Evolutionary conservation across 352 stramenopile species (phyloP).

Genomic region (Pythium aquatile): DNA sequence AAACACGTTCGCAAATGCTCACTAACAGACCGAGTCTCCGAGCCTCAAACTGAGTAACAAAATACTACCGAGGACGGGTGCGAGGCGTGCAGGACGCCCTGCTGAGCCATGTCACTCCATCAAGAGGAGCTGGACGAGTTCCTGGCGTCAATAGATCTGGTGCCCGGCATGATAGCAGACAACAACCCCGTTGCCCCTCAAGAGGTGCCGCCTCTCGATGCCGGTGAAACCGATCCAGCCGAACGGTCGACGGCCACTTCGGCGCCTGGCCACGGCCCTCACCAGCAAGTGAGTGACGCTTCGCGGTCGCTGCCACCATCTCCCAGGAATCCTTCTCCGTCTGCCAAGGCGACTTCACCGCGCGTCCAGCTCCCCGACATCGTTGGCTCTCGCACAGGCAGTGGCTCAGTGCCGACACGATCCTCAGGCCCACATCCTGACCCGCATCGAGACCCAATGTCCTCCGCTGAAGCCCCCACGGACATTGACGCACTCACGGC

Average conservation of each 20-base stretch:
- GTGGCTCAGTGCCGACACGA: not conserved
- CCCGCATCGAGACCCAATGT: not conserved
- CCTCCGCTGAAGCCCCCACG: not conserved
- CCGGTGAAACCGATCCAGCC: not conserved
- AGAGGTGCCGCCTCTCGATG: not conserved
- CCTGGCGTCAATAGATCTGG: slow-evolving; percentile 19
- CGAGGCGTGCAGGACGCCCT: not conserved
- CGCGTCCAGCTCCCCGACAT: not conserved
- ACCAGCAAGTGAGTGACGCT: not conserved
- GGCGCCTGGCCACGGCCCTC: not conserved
- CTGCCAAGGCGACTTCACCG: not conserved
- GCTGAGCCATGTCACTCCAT: not conserved
- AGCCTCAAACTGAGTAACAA: not conserved
- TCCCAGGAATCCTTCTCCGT: not conserved
- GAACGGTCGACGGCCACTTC: not conserved
- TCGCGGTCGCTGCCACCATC: not conserved
- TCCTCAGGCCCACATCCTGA: no score
- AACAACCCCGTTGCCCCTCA: not conserved
- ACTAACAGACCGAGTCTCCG: no score
- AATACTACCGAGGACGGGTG: not conserved
- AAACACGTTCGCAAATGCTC: no score
- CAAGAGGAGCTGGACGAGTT: slow-evolving; percentile 24
- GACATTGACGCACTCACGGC: slow-evolving; percentile 26
- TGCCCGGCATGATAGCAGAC: not conserved
- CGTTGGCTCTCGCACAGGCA: not conserved